A percentile compares a stretch with the other conserved stretches of the same genome.
phyloP scores from a whole-genome alignment of 1,284 basidiomycete genomes.

The Microbotryum intermedium region DNA sequence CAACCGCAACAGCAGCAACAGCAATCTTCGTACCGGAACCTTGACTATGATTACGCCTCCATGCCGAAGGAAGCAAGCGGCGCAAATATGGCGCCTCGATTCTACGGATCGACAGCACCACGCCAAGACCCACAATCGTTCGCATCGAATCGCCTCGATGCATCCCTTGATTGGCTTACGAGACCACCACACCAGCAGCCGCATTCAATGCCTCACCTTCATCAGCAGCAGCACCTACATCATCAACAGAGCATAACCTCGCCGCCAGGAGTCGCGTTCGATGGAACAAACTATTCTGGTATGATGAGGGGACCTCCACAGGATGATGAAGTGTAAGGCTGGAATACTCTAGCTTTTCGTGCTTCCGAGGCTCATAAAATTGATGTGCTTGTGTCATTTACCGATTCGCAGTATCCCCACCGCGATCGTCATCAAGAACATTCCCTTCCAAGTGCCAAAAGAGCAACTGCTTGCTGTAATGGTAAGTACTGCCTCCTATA shows the following conservation, averaged over 20 bases:
- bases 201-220: neutral
- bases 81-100: too few species aligned
- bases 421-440: slow-evolving; percentile 99
- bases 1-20: too few species aligned
- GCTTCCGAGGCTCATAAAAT: neutral
- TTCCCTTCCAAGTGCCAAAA: slow-evolving; percentile 94
- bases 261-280: too few species aligned
- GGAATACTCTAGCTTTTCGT: neutral
- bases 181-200: neutral
- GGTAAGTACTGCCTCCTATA: slow-evolving; percentile 47
- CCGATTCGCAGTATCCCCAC: slow-evolving; percentile 76
- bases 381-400: neutral
- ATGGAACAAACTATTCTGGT: neutral
- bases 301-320: neutral
- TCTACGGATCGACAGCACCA: too few species aligned
- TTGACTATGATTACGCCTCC: too few species aligned
- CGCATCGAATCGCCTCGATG: too few species aligned
- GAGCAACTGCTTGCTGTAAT: slow-evolving; percentile 95
- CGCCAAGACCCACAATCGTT: too few species aligned
- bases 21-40: too few species aligned
- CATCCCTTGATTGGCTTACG: neutral
- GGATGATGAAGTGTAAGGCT: slow-evolving; percentile 22
- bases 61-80: too few species aligned
- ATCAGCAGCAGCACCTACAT: neutral
- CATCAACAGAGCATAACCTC: too few species aligned